phyloP scores from a whole-genome alignment of 805 yeast species.

The Allodekkera sacchari region DNA sequence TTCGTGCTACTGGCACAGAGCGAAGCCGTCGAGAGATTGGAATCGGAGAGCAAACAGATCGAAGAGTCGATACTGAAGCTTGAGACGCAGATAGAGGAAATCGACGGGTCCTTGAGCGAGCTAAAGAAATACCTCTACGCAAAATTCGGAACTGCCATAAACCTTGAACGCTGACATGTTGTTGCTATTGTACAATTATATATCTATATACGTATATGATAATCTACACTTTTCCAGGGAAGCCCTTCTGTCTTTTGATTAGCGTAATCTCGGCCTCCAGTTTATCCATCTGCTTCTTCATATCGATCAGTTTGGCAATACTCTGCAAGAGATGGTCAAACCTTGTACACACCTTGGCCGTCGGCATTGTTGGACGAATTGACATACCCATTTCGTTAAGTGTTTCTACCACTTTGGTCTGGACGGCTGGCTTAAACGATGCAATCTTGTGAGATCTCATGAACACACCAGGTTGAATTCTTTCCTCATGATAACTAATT shows the following conservation, averaged over 20 bases:
- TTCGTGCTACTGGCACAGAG: slow-evolving; percentile 64
- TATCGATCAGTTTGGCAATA: slow-evolving; percentile 66
- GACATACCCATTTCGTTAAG: slow-evolving; percentile 77
- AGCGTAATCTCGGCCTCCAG: slow-evolving; percentile 68
- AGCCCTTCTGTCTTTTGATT: slow-evolving; percentile 27
- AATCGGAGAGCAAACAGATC: slow-evolving; percentile 46
- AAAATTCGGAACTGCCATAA: slow-evolving; percentile 83
- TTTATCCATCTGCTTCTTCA: slow-evolving; percentile 82
- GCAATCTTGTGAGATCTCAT: slow-evolving; percentile 74
- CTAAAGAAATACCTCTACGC: slow-evolving; percentile 75
- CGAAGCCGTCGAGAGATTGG: slow-evolving; percentile 62
- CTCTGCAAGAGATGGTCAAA: slow-evolving; percentile 69
- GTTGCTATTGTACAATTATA: slow-evolving; percentile 1
- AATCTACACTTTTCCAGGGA: slow-evolving; percentile 5
- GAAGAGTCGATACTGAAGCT: slow-evolving; percentile 39
- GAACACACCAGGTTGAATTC: slow-evolving; percentile 70
- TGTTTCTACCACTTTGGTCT: slow-evolving; percentile 48
- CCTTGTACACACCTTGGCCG: slow-evolving; percentile 64
- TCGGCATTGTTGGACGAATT: slow-evolving; percentile 79
- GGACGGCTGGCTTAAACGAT: slow-evolving; percentile 69
- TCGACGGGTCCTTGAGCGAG: slow-evolving; percentile 45
- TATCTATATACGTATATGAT: slow-evolving; percentile 1
- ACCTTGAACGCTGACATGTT: slow-evolving; percentile 50
- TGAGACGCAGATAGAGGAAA: slow-evolving; percentile 38
- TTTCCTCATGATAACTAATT: slow-evolving; percentile 67